These are phyloP conservation scores for Pythium folliculosum DNA, from an alignment of 352 stramenopile species.

Conservation along the genomic window DNA sequence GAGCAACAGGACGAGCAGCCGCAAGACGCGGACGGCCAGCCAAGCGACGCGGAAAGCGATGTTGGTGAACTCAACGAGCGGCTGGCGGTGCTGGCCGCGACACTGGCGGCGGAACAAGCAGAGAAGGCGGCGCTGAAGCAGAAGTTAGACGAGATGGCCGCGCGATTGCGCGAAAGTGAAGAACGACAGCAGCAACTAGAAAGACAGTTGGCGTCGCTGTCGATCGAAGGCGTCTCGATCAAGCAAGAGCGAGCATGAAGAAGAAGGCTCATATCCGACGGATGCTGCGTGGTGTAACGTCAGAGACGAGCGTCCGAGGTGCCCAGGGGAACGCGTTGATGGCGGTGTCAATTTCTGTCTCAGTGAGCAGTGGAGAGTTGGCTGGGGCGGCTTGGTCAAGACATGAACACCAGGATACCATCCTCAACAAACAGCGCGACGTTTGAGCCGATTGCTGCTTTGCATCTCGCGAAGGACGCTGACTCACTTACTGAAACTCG, in stretches of 20 bases:
- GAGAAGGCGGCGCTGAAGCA: constrained; percentile 10
- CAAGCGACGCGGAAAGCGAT: neutral
- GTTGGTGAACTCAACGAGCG: neutral
- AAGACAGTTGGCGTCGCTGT: constrained; percentile 1
- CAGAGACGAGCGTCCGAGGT: too few species aligned
- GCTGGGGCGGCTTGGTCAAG: neutral
- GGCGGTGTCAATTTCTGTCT: too few species aligned
- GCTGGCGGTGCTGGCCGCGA: neutral
- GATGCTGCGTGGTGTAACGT: too few species aligned
- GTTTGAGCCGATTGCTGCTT: too few species aligned
- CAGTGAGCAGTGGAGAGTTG: too few species aligned
- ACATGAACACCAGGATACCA: neutral
- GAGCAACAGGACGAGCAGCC: neutral
- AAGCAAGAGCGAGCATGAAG: neutral
- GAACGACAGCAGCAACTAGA: constrained; percentile 4
- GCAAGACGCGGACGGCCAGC: neutral
- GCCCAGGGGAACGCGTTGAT: too few species aligned
- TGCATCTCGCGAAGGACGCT: too few species aligned
- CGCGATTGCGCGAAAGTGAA: constrained; percentile 9
- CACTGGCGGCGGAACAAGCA: constrained; percentile 2
- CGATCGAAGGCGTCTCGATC: neutral
- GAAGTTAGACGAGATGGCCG: constrained; percentile 1
- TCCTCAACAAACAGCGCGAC: neutral
- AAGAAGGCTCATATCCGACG: too few species aligned
- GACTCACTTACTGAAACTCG: too few species aligned